Conservation (phyloP, 208 protist genomes). For the Acanthamoeba royreba region DNA sequence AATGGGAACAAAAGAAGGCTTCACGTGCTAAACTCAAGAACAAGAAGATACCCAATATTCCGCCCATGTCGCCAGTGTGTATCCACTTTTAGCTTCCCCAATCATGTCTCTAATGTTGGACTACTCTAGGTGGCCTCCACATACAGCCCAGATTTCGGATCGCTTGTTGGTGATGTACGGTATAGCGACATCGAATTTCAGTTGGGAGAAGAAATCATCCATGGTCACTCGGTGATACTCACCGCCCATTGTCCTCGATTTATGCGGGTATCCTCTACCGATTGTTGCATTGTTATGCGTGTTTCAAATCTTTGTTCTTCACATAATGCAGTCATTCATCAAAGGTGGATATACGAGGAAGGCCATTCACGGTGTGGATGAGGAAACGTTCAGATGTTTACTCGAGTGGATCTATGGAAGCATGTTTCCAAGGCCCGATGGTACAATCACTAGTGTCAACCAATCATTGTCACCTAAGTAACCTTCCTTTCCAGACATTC, state of each 20-base stretch:
- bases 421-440: neutral
- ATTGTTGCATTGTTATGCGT: neutral
- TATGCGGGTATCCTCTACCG: neutral
- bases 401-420: neutral
- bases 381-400: neutral
- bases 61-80: neutral
- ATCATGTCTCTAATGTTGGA: neutral
- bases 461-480: neutral
- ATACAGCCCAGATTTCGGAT: neutral
- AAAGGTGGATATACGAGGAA: neutral
- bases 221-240: neutral
- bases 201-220: neutral
- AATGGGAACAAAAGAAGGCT: neutral
- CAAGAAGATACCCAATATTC: neutral
- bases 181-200: neutral
- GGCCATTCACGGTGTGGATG: neutral
- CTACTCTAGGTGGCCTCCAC: neutral
- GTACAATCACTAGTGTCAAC: neutral
- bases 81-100: neutral
- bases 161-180: neutral
- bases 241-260: neutral
- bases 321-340: neutral
- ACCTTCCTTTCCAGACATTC: neutral
- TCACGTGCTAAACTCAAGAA: neutral
- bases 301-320: neutral